These are phyloP conservation scores for Comarum palustre DNA, from an alignment of 306 rosid genomes.

Conservation along the genomic window DNA sequence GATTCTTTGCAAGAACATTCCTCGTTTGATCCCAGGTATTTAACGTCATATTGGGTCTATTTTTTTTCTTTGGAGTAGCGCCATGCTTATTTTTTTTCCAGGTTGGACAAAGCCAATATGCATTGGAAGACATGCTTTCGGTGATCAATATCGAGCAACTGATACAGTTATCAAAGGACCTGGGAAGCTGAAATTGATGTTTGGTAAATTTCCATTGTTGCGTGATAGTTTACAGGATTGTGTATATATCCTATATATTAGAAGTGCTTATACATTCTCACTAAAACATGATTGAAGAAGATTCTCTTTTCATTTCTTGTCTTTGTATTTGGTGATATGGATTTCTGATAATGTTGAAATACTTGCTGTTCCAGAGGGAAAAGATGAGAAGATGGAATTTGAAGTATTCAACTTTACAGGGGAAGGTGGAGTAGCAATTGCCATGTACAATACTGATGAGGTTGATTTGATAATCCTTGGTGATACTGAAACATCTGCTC, in stretches of 20 bases:
- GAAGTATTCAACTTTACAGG: conserved; percentile 85
- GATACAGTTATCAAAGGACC: conserved; percentile 80
- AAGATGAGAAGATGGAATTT: conserved; percentile 57
- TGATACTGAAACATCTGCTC: too few species aligned
- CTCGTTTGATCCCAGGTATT: conserved; percentile 84
- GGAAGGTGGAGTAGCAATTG: conserved; percentile 80
- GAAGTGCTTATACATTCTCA: too few species aligned
- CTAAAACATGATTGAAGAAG: background rate
- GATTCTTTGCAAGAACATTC: conserved; percentile 80
- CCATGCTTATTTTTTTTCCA: too few species aligned
- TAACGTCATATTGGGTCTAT: too few species aligned
- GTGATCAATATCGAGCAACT: conserved; percentile 88
- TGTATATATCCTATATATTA: too few species aligned
- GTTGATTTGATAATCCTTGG: conserved; percentile 43
- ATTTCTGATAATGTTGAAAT: too few species aligned
- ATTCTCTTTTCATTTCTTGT: too few species aligned
- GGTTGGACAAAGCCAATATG: conserved; percentile 95
- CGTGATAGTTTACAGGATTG: too few species aligned
- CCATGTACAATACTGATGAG: conserved; percentile 97
- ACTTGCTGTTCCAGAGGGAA: conserved; percentile 59
- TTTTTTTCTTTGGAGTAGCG: too few species aligned
- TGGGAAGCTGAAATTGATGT: conserved; percentile 77
- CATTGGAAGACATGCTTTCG: conserved; percentile 98
- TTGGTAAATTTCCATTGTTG: too few species aligned
- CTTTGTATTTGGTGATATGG: too few species aligned